These are phyloP conservation scores for Coemansia sp. DNA, from an alignment of 192 early-diverging fungal genomes.

Conservation along the genomic window DNA sequence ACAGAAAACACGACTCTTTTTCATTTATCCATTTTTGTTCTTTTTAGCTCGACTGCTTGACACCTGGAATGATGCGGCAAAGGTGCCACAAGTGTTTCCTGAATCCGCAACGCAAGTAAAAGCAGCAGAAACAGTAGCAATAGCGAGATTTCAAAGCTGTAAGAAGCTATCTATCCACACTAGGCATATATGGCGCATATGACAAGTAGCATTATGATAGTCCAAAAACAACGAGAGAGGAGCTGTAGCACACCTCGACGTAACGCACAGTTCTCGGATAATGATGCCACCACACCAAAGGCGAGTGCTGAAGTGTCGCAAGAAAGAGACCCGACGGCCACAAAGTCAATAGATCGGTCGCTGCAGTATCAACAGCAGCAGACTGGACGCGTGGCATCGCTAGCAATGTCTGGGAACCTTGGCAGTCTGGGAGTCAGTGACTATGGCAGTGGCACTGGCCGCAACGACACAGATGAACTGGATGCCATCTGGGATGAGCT, in stretches of 20 bases:
- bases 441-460: not conserved
- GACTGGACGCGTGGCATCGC: slow-evolving; percentile 4
- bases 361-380: not conserved
- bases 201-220: not conserved
- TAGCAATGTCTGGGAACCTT: slow-evolving; percentile 8
- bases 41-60: not conserved
- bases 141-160: slow-evolving; percentile 28
- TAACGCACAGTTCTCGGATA: not conserved
- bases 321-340: not conserved
- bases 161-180: slow-evolving; percentile 21
- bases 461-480: slow-evolving; percentile 19
- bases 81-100: slow-evolving; percentile 17
- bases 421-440: slow-evolving; percentile 10
- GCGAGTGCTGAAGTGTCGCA: not conserved
- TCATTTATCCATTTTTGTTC: not conserved
- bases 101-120: slow-evolving; percentile 4
- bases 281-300: not conserved
- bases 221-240: not conserved
- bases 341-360: slow-evolving; percentile 2
- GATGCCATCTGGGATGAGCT: slow-evolving; percentile 30
- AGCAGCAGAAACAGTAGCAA: slow-evolving; percentile 15
- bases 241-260: not conserved
- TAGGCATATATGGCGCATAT: not conserved
- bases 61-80: slow-evolving; percentile 40
- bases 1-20: not conserved